Evolutionary conservation across 306 rosid genomes (phyloP).

Genomic region (Gillenia trifoliata): DNA sequence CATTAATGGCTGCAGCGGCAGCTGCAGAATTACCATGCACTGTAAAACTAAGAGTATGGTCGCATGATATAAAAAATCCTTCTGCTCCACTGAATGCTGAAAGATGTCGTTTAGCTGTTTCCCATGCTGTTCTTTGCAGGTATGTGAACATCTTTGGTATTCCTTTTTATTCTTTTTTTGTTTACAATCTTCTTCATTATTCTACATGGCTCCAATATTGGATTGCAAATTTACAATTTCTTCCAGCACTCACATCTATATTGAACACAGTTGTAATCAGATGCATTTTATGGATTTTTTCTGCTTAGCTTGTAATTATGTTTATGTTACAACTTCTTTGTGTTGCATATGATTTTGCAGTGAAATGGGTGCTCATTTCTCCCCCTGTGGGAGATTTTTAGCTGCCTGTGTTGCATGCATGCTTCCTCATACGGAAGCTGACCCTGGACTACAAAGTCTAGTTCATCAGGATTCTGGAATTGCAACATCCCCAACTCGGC

Average conservation of each 20-base stretch:
- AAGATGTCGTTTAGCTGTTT: conserved; percentile 63
- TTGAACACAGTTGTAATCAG: background rate
- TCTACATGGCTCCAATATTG: conserved; percentile 12
- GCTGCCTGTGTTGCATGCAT: conserved; percentile 96
- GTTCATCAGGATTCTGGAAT: conserved; percentile 52
- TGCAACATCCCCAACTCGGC: conserved; percentile 69
- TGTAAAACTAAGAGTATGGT: conserved; percentile 92
- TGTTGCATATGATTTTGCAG: conserved; percentile 46
- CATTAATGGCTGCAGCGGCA: conserved; percentile 75
- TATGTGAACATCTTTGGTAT: conserved; percentile 14
- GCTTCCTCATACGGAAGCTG: conserved; percentile 60
- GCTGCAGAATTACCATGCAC: conserved; percentile 92
- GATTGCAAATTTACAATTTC: background rate
- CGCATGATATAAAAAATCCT: conserved; percentile 71
- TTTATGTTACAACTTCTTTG: background rate
- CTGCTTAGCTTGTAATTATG: conserved; percentile 9
- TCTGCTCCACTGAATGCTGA: conserved; percentile 57
- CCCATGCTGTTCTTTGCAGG: conserved; percentile 97
- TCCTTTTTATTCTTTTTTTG: background rate
- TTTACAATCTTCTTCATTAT: conserved; percentile 13
- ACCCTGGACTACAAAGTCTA: conserved; percentile 47
- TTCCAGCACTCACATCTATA: background rate
- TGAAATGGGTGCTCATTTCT: conserved; percentile 99
- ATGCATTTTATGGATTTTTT: conserved; percentile 3
- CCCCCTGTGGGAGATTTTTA: conserved; percentile 95